Conservation (phyloP, 2,329 filamentous ascomycete species). For the Phyllosticta citriasiana region DNA sequence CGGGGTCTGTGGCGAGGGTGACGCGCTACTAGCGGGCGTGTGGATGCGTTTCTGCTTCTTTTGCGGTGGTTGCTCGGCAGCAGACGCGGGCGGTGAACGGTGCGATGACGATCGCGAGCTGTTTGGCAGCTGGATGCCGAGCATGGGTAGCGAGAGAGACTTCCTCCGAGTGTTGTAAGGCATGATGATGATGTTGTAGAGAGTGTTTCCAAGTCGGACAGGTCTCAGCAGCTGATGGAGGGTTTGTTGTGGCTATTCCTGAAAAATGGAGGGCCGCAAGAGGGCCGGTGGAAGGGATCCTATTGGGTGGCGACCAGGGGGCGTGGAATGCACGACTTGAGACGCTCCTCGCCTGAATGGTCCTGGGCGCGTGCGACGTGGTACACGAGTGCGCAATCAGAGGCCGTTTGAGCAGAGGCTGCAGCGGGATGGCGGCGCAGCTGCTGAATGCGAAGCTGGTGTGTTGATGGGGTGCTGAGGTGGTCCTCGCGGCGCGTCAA, state of each 20-base stretch:
- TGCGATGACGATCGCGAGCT: conserved; percentile 40
- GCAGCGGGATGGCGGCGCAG: background rate
- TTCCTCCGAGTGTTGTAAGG: conserved; percentile 96
- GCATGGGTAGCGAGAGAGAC: conserved; percentile 81
- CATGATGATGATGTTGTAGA: conserved; percentile 42
- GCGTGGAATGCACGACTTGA: conserved; percentile 9
- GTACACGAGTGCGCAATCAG: conserved; percentile 1
- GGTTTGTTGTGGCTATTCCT: conserved; percentile 6
- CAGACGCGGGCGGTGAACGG: conserved; percentile 50
- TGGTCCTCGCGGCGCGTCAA: conserved; percentile 6
- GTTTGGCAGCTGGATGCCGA: conserved; percentile 76
- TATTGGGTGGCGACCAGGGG: conserved; percentile 10
- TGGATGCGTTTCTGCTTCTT: conserved; percentile 70
- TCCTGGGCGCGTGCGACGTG: conserved; percentile 4
- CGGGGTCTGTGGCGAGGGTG: conserved; percentile 33
- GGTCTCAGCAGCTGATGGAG: conserved; percentile 13
- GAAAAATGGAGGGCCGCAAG: conserved; percentile 7
- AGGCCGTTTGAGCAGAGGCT: conserved; percentile 4
- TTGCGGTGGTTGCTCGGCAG: conserved; percentile 40
- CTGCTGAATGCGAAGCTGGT: conserved; percentile 1
- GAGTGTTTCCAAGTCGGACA: conserved; percentile 12
- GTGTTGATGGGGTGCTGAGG: background rate
- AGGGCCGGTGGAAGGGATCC: conserved; percentile 4
- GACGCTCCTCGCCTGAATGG: conserved; percentile 9
- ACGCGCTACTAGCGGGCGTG: conserved; percentile 30